phyloP scores from a whole-genome alignment of 306 rosid genomes.

The Ormosia semicastrata region DNA sequence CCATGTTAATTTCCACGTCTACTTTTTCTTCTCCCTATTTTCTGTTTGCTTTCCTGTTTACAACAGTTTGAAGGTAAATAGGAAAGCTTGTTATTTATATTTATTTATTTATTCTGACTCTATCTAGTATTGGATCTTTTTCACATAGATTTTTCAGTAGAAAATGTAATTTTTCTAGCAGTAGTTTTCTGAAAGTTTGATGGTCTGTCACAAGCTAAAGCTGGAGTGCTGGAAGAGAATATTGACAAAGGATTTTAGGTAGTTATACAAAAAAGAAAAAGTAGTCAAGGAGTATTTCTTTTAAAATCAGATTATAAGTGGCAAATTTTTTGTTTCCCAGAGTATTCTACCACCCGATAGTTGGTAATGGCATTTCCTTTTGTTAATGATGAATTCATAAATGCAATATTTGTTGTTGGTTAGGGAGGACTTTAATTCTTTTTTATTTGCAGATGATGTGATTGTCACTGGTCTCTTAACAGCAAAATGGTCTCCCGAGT shows the following conservation, averaged over 20 bases:
- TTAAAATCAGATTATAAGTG: background rate
- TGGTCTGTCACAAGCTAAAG: background rate
- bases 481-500: constrained; percentile 94
- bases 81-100: background rate
- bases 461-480: constrained; percentile 85
- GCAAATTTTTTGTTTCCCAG: no score
- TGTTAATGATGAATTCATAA: constrained; percentile 21
- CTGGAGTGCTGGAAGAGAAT: background rate
- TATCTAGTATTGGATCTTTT: background rate
- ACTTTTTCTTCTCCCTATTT: background rate
- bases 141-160: background rate
- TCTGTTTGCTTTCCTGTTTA: background rate
- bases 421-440: background rate
- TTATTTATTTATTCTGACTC: background rate
- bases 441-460: constrained; percentile 63
- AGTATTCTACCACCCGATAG: no score
- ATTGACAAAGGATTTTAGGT: background rate
- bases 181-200: background rate
- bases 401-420: constrained; percentile 1
- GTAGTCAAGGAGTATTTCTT: background rate
- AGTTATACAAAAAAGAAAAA: background rate
- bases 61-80: background rate
- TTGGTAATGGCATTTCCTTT: background rate
- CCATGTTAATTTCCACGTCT: background rate
- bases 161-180: background rate